Conservation (phyloP, 2,329 filamentous ascomycete genomes). For the Paracoccidioides brasiliensis region DNA sequence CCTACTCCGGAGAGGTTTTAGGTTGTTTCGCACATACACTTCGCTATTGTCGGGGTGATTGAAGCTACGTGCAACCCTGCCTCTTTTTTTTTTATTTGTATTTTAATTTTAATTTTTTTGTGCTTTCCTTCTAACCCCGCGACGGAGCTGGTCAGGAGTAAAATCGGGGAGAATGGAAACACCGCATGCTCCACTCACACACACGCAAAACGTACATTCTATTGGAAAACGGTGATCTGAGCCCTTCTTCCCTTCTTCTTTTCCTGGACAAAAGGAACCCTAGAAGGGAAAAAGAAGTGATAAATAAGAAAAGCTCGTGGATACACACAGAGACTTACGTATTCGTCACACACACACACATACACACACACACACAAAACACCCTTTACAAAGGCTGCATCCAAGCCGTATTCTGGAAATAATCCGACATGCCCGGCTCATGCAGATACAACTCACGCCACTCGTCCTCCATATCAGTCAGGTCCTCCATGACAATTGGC, state of each 20-base stretch:
- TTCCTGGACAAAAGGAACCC: too few relatives aligned
- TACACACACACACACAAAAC: not conserved
- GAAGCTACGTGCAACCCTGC: too few relatives aligned
- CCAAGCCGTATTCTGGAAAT: slow-evolving; percentile 30
- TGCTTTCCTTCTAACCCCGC: not conserved
- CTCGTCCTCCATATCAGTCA: slow-evolving; percentile 31
- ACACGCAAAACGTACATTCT: not conserved
- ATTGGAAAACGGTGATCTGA: too few relatives aligned
- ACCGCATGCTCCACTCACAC: too few relatives aligned
- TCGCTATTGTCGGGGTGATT: too few relatives aligned
- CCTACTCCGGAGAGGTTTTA: too few relatives aligned
- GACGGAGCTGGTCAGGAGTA: not conserved
- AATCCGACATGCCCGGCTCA: slow-evolving; percentile 30
- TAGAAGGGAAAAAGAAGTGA: too few relatives aligned
- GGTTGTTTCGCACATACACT: too few relatives aligned
- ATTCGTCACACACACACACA: too few relatives aligned
- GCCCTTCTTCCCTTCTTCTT: too few relatives aligned
- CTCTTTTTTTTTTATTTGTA: not conserved
- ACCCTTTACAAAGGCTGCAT: slow-evolving; percentile 16
- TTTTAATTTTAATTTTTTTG: not conserved
- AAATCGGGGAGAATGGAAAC: not conserved
- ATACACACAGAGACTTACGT: too few relatives aligned
- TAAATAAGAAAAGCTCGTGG: too few relatives aligned
- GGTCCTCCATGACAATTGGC: slow-evolving; percentile 25
- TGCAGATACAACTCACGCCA: slow-evolving; percentile 35